Conservation (phyloP, 2,329 filamentous ascomycete genomes). For the Trichoderma lentiforme region DNA sequence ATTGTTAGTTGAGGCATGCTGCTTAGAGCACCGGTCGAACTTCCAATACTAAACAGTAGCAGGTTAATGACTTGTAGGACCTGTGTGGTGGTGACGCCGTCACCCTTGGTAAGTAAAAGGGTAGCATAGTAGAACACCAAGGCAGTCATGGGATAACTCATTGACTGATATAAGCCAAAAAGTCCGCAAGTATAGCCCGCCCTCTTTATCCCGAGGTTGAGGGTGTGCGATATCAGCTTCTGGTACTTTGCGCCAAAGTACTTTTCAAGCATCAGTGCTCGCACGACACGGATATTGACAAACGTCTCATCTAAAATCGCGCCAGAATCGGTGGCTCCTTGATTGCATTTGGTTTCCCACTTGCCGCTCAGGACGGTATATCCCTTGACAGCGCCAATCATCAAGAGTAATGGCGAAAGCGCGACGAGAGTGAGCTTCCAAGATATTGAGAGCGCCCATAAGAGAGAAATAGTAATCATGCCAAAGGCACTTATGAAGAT, state of each 20-base stretch:
- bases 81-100: slow-evolving; percentile 47
- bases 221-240: slow-evolving; percentile 47
- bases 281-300: slow-evolving; percentile 73
- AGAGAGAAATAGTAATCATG: slow-evolving; percentile 66
- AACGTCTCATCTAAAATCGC: slow-evolving; percentile 68
- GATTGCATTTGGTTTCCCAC: slow-evolving; percentile 70
- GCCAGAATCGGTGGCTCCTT: slow-evolving; percentile 57
- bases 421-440: slow-evolving; percentile 82
- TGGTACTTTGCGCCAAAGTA: slow-evolving; percentile 66
- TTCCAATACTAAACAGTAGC: slow-evolving; percentile 78
- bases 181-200: slow-evolving; percentile 66
- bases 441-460: slow-evolving; percentile 70
- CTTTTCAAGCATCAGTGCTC: slow-evolving; percentile 68
- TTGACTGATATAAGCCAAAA: slow-evolving; percentile 74
- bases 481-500: slow-evolving; percentile 62
- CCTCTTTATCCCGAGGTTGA: slow-evolving; percentile 61
- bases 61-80: slow-evolving; percentile 76
- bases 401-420: slow-evolving; percentile 63
- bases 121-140: slow-evolving; percentile 83
- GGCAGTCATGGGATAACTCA: slow-evolving; percentile 68
- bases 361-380: slow-evolving; percentile 63
- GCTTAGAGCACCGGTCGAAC: slow-evolving; percentile 64
- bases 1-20: slow-evolving; percentile 79
- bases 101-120: slow-evolving; percentile 53
- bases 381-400: slow-evolving; percentile 62